These are phyloP conservation scores for Juglanconis sp. DNA, from an alignment of 2,329 filamentous ascomycete genomes.

Conservation along the genomic window DNA sequence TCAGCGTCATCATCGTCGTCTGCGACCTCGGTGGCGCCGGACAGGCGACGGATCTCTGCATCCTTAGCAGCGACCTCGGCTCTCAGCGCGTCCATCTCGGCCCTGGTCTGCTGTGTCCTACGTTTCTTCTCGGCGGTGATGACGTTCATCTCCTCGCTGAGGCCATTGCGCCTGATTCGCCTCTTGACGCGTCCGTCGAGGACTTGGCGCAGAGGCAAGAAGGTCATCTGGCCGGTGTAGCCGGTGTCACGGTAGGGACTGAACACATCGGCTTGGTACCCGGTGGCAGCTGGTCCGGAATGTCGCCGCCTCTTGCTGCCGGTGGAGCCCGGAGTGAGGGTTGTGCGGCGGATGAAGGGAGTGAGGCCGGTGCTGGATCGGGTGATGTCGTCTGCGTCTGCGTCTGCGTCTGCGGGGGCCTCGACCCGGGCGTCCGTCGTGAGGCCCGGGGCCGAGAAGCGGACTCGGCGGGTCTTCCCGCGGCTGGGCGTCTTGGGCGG, in stretches of 20 bases:
- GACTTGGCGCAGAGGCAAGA: constrained; percentile 51
- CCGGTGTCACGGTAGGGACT: constrained; percentile 20
- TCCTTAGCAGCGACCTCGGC: constrained; percentile 48
- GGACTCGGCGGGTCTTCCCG: constrained; percentile 46
- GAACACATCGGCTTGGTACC: neutral
- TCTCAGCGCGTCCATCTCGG: constrained; percentile 48
- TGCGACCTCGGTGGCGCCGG: constrained; percentile 24
- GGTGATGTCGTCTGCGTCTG: constrained; percentile 16
- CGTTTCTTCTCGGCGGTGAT: constrained; percentile 46
- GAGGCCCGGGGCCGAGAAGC: constrained; percentile 58
- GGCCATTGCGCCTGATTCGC: constrained; percentile 51
- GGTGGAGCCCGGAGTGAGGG: constrained; percentile 29
- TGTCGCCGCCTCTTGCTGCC: constrained; percentile 40
- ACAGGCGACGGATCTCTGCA: constrained; percentile 50
- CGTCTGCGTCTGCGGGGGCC: constrained; percentile 23
- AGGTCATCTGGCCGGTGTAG: constrained; percentile 38
- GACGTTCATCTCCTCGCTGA: constrained; percentile 57
- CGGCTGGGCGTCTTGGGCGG: constrained; percentile 24
- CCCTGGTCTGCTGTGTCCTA: constrained; percentile 35
- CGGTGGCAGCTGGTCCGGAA: constrained; percentile 37
- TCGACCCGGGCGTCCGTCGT: too few relatives aligned
- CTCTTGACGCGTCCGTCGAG: constrained; percentile 56
- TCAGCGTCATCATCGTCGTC: constrained; percentile 5
- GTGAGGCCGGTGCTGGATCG: constrained; percentile 50
- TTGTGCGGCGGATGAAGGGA: constrained; percentile 53